phyloP scores from a whole-genome alignment of 306 rosid species.

The Gleditsia sinensis region DNA sequence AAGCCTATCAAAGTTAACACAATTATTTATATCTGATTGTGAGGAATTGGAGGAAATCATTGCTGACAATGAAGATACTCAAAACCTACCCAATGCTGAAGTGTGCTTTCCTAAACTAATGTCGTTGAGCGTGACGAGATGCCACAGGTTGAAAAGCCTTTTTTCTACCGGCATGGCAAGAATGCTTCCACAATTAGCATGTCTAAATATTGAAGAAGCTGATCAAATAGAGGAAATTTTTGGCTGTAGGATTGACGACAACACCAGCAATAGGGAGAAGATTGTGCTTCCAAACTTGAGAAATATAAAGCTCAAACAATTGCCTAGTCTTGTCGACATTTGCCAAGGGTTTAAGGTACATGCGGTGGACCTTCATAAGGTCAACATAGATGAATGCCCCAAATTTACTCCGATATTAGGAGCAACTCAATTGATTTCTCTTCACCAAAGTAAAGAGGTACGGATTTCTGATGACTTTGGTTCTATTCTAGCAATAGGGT shows the following conservation, averaged over 20 bases:
- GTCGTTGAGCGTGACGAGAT: neutral
- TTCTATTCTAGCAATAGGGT: too few relatives aligned
- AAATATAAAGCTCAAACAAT: rapidly evolving
- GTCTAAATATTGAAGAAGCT: neutral
- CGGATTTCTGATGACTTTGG: too few relatives aligned
- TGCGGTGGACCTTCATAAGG: neutral
- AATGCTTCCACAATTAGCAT: neutral
- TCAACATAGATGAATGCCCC: neutral
- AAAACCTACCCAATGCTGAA: neutral
- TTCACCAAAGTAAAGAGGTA: neutral
- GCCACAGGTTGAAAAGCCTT: neutral
- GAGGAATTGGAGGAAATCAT: slow-evolving; percentile 6
- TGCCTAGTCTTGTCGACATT: neutral
- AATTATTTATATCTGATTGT: neutral
- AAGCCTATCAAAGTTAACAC: neutral
- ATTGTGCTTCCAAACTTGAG: neutral
- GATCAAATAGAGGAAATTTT: neutral
- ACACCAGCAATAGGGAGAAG: neutral
- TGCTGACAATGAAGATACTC: neutral
- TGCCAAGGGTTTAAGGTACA: neutral
- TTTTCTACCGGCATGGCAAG: neutral
- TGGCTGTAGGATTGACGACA: neutral
- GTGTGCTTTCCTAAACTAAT: neutral
- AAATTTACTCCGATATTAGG: neutral
- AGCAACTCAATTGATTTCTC: neutral